These are phyloP conservation scores for Chalciporus piperatus DNA, from an alignment of 768 basidiomycete species.

Conservation along the genomic window DNA sequence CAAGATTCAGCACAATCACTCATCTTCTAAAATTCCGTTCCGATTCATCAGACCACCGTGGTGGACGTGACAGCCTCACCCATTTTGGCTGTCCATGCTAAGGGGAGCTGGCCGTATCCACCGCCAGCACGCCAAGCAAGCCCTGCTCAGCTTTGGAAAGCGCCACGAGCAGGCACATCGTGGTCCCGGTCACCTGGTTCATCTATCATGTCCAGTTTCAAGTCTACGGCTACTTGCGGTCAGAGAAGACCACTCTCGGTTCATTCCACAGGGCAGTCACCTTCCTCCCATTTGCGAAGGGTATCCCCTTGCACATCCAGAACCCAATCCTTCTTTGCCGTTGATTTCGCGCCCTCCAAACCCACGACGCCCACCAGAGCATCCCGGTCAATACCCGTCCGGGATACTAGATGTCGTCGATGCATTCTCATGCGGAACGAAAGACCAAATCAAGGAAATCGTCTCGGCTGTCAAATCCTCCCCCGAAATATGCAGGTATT, in stretches of 20 bases:
- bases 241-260: slow-evolving; percentile 6
- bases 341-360: neutral
- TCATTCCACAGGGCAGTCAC: slow-evolving; percentile 3
- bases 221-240: slow-evolving; percentile 17
- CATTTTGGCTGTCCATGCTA: slow-evolving; percentile 69
- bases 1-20: no score
- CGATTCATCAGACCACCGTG: slow-evolving; percentile 32
- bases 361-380: neutral
- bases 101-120: slow-evolving; percentile 55
- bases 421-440: slow-evolving; percentile 19
- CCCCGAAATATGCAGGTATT: slow-evolving; percentile 23
- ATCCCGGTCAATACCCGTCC: slow-evolving; percentile 21
- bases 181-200: slow-evolving; percentile 9
- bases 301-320: neutral
- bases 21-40: neutral
- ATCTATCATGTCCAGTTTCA: slow-evolving; percentile 23
- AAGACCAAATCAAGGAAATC: slow-evolving; percentile 5
- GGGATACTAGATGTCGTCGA: slow-evolving; percentile 26
- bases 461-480: slow-evolving; percentile 19
- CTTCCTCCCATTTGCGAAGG: neutral
- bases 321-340: slow-evolving; percentile 1
- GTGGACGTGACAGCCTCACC: slow-evolving; percentile 34
- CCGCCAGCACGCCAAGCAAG: slow-evolving; percentile 51
- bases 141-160: slow-evolving; percentile 23
- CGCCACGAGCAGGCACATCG: slow-evolving; percentile 10